Percentiles rank a stretch among this genome's conserved stretches.
Evolutionary conservation across 2,329 filamentous ascomycete species (phyloP).

Genomic region (Neodidymelliopsis sp.): DNA sequence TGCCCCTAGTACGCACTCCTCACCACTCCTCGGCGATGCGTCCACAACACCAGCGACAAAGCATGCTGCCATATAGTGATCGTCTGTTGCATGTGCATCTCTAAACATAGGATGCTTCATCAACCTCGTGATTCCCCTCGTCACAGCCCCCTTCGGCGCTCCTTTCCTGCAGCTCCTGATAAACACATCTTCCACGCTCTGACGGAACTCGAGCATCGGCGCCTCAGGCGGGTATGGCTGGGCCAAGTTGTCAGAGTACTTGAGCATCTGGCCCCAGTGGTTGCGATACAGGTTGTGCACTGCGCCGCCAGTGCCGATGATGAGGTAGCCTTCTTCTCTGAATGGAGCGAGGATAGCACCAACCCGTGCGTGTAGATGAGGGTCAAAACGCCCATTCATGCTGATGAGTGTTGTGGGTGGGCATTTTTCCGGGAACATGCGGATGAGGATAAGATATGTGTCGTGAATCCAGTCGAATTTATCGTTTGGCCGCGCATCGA

Average conservation of each 20-base stretch:
- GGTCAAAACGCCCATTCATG: slow-evolving; percentile 64
- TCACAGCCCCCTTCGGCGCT: slow-evolving; percentile 54
- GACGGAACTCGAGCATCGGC: slow-evolving; percentile 70
- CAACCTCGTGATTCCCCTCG: slow-evolving; percentile 64
- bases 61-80: slow-evolving; percentile 72
- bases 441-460: slow-evolving; percentile 71
- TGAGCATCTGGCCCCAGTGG: slow-evolving; percentile 69
- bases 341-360: slow-evolving; percentile 65
- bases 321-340: slow-evolving; percentile 62
- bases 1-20: slow-evolving; percentile 38
- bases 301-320: slow-evolving; percentile 67
- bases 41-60: slow-evolving; percentile 65
- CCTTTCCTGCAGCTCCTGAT: slow-evolving; percentile 58
- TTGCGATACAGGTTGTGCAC: slow-evolving; percentile 77
- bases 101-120: slow-evolving; percentile 73
- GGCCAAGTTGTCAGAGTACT: slow-evolving; percentile 69
- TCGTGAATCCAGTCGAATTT: slow-evolving; percentile 77
- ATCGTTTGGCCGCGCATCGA: slow-evolving; percentile 61
- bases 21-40: slow-evolving; percentile 27
- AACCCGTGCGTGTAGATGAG: slow-evolving; percentile 64
- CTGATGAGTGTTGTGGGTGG: slow-evolving; percentile 70
- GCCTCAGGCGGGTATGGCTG: slow-evolving; percentile 65
- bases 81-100: slow-evolving; percentile 73
- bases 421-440: slow-evolving; percentile 71
- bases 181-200: slow-evolving; percentile 68